Evolutionary conservation across 2,329 filamentous ascomycete genomes (phyloP), one percentile per base, ranked within the genome.

Genomic region (Botrytis paeoniae): DNA sequence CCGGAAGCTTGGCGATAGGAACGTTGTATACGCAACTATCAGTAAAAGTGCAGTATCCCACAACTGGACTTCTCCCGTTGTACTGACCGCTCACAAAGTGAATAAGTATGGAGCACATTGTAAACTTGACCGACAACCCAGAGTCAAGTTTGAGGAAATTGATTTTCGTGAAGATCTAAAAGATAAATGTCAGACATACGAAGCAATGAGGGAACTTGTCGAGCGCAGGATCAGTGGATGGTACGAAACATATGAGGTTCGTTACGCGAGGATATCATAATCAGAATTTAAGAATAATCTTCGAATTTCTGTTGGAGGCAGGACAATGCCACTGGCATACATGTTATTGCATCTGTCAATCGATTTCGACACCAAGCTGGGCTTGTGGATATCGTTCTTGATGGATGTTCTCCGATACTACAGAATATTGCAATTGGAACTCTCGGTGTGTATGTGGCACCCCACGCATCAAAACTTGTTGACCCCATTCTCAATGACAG

Each of bases 141-240:
- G 16, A 29, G 65, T 32, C 39, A 41, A 57, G 18, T 68, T 68
- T 68, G 65, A 68, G 39, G 65, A 68, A 32, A 57, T 68, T 18
- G 48, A 68, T 41, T 41, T 68, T 22, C 65, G 65, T 22, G 35
- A 32, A 22, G 65, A 57, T 37, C 65, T 68, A 14, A 68, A 32
- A 25, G 35, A 57, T 25, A 68, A 68, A 57, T 68, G 65, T 32
- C 48, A 68, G 48, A 41, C 65, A 41, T 29, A 41, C 29, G 35
- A 68, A 57, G 65, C 65, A 41, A 68, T 68, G 65, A 68, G 65
- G 54, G 65, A 68, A 57, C 48, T 68, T 41, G 65, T 68, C 18
- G 48, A 68, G 54, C 65, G 48, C 48, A 68, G 65, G 18, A 57
- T 68, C 10, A 41, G 35, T 68, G 65, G 65, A 54, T 68, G 48